Evolutionary conservation across 176 grass and related monocot genomes (phyloP), one percentile per base, ranked within the genome.

Genomic region (Cocos nucifera): DNA sequence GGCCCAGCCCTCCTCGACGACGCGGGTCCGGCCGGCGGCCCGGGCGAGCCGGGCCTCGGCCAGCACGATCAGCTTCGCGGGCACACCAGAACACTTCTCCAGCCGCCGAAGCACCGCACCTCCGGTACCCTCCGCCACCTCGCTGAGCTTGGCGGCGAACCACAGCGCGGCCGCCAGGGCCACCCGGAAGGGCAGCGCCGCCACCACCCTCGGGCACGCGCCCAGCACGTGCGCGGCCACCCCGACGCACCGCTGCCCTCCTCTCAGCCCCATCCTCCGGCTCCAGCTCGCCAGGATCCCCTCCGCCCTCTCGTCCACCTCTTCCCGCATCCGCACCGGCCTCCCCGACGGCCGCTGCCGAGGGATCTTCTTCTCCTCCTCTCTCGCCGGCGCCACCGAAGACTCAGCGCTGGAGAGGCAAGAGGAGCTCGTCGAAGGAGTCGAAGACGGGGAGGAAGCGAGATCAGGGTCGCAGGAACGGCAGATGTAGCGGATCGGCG

Each of bases 1-100:
- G 19, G 74, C 85, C 85, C 78, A 95, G 3, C 78, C 89, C 53
- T 85, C 88, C 50, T 58, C 69, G 1, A 28, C 53, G 52, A 68
- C 52, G 39, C 53, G 53, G 65, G 3, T 18, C 5, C 65, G 18
- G 9, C 30, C 20, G 32, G 61, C 30, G 12, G 3, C 1, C 49
- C 28, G 53, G 14, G 18, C n/a, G 26, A 68, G 30, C 53, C 65
- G 52, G 27, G 26, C 54, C 51, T 68, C 65, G 27, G 28, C 65
- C 15, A 28, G 16, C 10, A 56, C 8, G 28, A 68, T 68, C 1
- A 57, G 26, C 65, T 53, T 68, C 65, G 65, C 65, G 17, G 65
- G 65, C 52, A 68, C 65, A 29, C 65, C 65, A 18, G 52, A 68
- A 28, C 65, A 44, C 27, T 28, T 28, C 65, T 68, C 65, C 26